Evolutionary conservation across 1,284 basidiomycete genomes (phyloP), one percentile per base, ranked within the genome.

Genomic region (Boletellus sp.): DNA sequence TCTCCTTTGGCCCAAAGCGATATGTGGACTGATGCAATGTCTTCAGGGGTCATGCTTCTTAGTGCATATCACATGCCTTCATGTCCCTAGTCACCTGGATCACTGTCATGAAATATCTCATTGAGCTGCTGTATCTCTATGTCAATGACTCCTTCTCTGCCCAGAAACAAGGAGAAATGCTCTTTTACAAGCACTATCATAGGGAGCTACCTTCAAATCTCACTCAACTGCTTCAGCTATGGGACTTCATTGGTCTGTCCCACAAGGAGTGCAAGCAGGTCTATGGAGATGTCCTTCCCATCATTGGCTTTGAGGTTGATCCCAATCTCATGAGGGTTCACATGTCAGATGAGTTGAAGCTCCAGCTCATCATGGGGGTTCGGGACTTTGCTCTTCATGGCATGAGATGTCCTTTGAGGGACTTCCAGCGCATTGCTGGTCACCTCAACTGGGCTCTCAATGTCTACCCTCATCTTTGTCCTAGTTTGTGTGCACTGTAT

Each of bases 251-350:
- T 0, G 62, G 65, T 0, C 54, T 73, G 0, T 68, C 71, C 0
- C 71, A 72, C 49, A 56, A 64, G 5, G 30, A 59, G 21, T 18
- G 49, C 8, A 74, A 74, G 39, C 71, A 74, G 48, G 7, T 67
- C 0, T 65, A 16, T 30, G 67, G 71, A 0, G 2, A 16, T 0
- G 6, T 26, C 0, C 51, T 73, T 0, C 47, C 56, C 0, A 67
- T 73, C 26, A 71, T 71, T 30, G 70, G 72, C 0, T 61, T 71
- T 33, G 38, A 63, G 0, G 60, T 74, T n/a, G 63, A 73, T 52
- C 47, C 60, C 0, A 65, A 67, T 45, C 42, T 44, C 0, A 65
- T 72, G 65, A 56, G 54, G 0, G 47, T 67, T 8, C 56, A 57
- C 0, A 51, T 73, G 46, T 55, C 60, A 0, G 15, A 28, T 0